Base-by-base conservation (phyloP, 805 yeast species). In the Aciculoconidium aculeatum region DNA sequence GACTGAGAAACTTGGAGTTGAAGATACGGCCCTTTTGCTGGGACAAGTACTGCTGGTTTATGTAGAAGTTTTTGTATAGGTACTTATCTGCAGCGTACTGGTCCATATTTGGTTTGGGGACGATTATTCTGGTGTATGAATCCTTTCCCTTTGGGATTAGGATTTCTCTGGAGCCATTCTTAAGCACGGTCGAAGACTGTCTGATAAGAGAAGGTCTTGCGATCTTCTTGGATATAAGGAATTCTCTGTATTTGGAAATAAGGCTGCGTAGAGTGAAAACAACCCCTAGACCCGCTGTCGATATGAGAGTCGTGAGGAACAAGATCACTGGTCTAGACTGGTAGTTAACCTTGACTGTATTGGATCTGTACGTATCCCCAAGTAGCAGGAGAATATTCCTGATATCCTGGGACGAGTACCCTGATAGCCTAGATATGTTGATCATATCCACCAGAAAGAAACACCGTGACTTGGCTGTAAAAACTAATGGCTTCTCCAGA, bases 1-100 rank as follows among this genome's bases (percentile, higher is more conserved):
- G 94, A 36, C 75, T 74, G 35, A 84, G 54, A 44, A 86, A 84
- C 43, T 71, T 71, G 15, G 85, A 77, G 46, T 77, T 72, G 32
- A 70, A 45, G 11, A 64, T 36, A 23, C 46, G 50, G 22, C 39
- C 39, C 29, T 47, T 49, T 36, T 51, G 60, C 35, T 41, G 49
- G 32, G 47, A 49, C 33, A 48, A 30, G 16, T 30, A 21, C 18
- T 43, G 45, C 40, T 61, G 56, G 22, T 52, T 55, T 14, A 61
- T 51, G 30, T 56, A 36, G 40, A 64, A 71, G 37, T 61, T 62
- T 46, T 72, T 74, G 43, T 72, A 72, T 12, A 67, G 45, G 32
- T 73, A 65, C 45, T 69, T 68, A 46, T 74, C 78, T 6, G 75
- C 73, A 31, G 75, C 78, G 41, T 69, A 71, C 39, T 49, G 59